Evolutionary conservation across 1,284 basidiomycete species (phyloP), one percentile per base, ranked within the genome.

Genomic region (Ganoderma meredithae): DNA sequence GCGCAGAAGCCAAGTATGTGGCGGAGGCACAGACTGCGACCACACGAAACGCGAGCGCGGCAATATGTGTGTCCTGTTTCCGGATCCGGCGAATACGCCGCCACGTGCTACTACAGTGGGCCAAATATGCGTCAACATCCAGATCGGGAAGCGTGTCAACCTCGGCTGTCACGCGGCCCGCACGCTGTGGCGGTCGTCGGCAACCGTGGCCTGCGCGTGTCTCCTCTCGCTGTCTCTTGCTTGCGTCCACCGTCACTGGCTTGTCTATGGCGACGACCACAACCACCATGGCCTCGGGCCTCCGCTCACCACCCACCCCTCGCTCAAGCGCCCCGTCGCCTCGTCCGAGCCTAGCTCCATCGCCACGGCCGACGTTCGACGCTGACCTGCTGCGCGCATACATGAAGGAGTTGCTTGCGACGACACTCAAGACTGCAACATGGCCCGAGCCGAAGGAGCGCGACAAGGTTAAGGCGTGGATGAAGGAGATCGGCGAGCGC

Each of bases 401-500:
- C 80, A 91, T 93, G 80, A 94, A 92, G 84, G 91, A 90, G 76
- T 85, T 94, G 62, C 81, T 94, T 63, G 84, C 88, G 69, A 85
- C 88, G 7, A 92, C 89, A 1, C 83, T 95, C 33, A 86, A 89
- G 70, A 84, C 80, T 63, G 84, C 83, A 63, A 76, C 83, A n/a
- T 94, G 92, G 91, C 86, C 89, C 58, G 87, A 88, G 60, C 76
- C 83, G 59, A 87, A 87, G 72, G 91, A 94, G 68, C 84, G 87
- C 44, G 91, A 93, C 53, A 85, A 85, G 64, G 85, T 90, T 19
- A 91, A 88, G 78, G 83, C 79, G 10, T 93, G 91, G 90, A 93
- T 92, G 77, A 92, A 90, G 78, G 91, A 95, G 75, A 90, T 95
- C 70, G 90, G 91, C 25, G 91, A 92, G 73, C 85, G 92, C 55